A percentile compares a stretch with the other conserved stretches of the same genome.
Conservation (phyloP, 2,329 filamentous ascomycete species). For the Aureobasidium subglaciale region DNA sequence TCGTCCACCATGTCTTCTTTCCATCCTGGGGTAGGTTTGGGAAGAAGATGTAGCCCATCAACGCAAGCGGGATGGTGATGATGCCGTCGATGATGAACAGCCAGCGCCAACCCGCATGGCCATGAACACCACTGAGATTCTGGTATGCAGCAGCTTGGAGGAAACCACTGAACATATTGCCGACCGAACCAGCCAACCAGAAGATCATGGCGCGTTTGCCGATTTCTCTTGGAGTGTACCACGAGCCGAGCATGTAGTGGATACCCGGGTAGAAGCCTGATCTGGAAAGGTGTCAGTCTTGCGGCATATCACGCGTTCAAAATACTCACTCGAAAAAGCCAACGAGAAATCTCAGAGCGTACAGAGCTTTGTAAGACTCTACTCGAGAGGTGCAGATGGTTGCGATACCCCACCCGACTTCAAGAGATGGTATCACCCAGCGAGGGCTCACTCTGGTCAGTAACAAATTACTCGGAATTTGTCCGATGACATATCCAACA, state of each 20-base stretch:
- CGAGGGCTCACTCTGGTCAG: conserved; percentile 29
- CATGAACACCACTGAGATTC: conserved; percentile 40
- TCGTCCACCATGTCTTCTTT: conserved; percentile 16
- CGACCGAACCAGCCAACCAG: conserved; percentile 52
- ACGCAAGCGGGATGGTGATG: conserved; percentile 49
- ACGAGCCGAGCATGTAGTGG: conserved; percentile 54
- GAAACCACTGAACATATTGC: conserved; percentile 56
- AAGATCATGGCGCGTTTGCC: conserved; percentile 57
- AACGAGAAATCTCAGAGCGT: conserved; percentile 34
- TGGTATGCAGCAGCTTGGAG: conserved; percentile 49
- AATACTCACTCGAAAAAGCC: conserved; percentile 43
- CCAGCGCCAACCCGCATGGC: conserved; percentile 52
- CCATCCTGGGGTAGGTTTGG: conserved; percentile 40
- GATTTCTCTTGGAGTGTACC: conserved; percentile 56
- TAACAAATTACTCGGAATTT: conserved; percentile 32
- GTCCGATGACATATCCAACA: conserved; percentile 32
- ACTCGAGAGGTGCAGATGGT: conserved; percentile 35
- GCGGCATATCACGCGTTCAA: neutral
- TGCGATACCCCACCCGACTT: conserved; percentile 35
- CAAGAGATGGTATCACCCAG: conserved; percentile 33
- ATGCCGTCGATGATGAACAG: conserved; percentile 51
- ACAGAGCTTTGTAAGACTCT: conserved; percentile 32
- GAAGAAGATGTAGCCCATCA: conserved; percentile 49
- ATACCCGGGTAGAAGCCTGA: conserved; percentile 51
- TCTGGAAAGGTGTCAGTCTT: neutral